Evolutionary conservation across 441 rosid species (phyloP).

Genomic region (Brassica hybrid): DNA sequence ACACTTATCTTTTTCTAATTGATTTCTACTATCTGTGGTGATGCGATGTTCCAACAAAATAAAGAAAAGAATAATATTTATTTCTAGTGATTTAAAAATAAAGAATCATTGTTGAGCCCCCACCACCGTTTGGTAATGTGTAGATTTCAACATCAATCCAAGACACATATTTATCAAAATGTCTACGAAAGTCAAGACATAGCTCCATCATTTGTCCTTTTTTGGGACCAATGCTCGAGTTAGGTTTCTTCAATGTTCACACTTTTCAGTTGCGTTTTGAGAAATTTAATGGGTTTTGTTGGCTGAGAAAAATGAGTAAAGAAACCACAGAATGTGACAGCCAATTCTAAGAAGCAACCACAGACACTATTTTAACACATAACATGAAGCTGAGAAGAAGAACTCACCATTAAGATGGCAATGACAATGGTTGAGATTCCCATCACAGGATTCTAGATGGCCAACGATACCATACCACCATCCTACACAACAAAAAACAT

Average conservation of each 20-base stretch:
- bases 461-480: slow-evolving; percentile 99
- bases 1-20: slow-evolving; percentile 20
- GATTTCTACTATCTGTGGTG: slow-evolving; percentile 29
- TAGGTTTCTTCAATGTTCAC: slow-evolving; percentile 39
- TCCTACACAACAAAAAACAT: slow-evolving; percentile 54
- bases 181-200: slow-evolving; percentile 67
- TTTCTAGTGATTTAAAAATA: slow-evolving; percentile 10
- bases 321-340: slow-evolving; percentile 33
- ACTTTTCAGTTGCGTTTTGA: slow-evolving; percentile 29
- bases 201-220: slow-evolving; percentile 40
- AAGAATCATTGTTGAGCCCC: slow-evolving; percentile 29
- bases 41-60: slow-evolving; percentile 47
- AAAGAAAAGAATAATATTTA: slow-evolving; percentile 15
- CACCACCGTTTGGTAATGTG: slow-evolving; percentile 25
- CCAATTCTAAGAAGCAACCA: slow-evolving; percentile 15
- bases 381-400: slow-evolving; percentile 27
- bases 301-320: slow-evolving; percentile 9
- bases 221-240: slow-evolving; percentile 56
- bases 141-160: slow-evolving; percentile 57
- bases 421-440: slow-evolving; percentile 64
- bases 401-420: slow-evolving; percentile 74
- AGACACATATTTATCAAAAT: slow-evolving; percentile 59
- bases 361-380: slow-evolving; percentile 10
- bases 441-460: slow-evolving; percentile 85
- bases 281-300: slow-evolving; percentile 11